Evolutionary conservation across 805 yeast genomes (phyloP), one percentile per base, ranked within the genome.

Genomic region (Ogataea polymorpha): DNA sequence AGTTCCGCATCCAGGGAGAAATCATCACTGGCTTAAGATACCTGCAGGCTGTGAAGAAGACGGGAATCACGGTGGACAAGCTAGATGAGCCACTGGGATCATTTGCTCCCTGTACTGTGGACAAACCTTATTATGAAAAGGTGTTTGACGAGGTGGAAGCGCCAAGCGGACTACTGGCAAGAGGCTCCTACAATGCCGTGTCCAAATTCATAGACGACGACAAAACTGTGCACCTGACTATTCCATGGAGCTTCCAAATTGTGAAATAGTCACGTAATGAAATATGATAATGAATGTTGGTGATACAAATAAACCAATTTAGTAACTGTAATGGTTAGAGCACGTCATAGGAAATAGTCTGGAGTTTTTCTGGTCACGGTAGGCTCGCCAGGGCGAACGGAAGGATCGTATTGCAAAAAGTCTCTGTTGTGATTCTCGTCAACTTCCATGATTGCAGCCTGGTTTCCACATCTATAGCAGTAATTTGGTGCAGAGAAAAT

Each of bases 401-500:
- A 82, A 36, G 98, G 98, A 63, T 91, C 98, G 66, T 91, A 91
- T 67, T 91, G 97, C 66, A 91, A 70, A 64, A 89, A 88, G 63
- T 82, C 95, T 76, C 86, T 82, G 64, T 86, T 82, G 66, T 87
- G 91, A 62, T 82, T 84, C 65, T 90, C 97, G 64, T 90, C 96
- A 47, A 90, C 96, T 68, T 90, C 96, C 97, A 90, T 90, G 54
- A 90, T 87, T 27, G 96, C 96, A 32, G 97, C 97, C 71, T 88
- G 96, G 68, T 90, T 90, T 57, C 98, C 98, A 71, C 98, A 90
- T 69, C 98, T 77, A 66, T 90, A 90, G 68, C 98, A 90, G 65
- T 90, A 90, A 66, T 90, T 90, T 46, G 98, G 98, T 21, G 98
- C 98, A 45, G 88, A 79, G 63, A 89, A 90, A 42, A 90, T 88